These are phyloP conservation scores for Globisporangium echinulatum DNA, from an alignment of 352 stramenopile genomes.

Conservation along the genomic window DNA sequence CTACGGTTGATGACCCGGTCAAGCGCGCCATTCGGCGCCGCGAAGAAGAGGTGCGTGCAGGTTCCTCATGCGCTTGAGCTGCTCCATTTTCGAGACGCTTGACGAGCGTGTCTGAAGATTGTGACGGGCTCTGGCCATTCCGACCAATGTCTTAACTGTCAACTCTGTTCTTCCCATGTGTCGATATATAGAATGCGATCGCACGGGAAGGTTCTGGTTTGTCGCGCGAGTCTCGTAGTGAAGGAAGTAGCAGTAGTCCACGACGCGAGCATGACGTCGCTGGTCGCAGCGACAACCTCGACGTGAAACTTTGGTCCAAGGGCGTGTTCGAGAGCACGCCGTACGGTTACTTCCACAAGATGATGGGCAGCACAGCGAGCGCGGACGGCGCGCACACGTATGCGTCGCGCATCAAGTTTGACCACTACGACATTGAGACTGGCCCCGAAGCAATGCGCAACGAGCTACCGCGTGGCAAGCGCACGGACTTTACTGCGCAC, in stretches of 20 bases:
- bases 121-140: too few species aligned
- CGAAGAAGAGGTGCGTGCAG: slow-evolving; percentile 50
- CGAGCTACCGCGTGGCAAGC: slow-evolving; percentile 59
- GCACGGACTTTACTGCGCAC: slow-evolving; percentile 48
- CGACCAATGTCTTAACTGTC: too few species aligned
- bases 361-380: slow-evolving; percentile 52
- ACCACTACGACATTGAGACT: slow-evolving; percentile 67
- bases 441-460: slow-evolving; percentile 30
- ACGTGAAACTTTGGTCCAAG: slow-evolving; percentile 70
- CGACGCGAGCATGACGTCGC: slow-evolving; percentile 7
- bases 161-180: too few species aligned
- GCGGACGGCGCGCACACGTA: slow-evolving; percentile 43
- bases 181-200: slow-evolving; percentile 31
- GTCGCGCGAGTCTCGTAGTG: slow-evolving; percentile 13
- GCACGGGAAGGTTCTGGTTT: slow-evolving; percentile 36
- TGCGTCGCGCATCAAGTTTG: slow-evolving; percentile 54
- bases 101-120: too few species aligned
- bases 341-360: slow-evolving; percentile 83
- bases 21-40: slow-evolving; percentile 55
- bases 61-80: background rate
- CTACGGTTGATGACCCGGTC: slow-evolving; percentile 52
- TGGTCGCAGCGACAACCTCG: slow-evolving; percentile 57
- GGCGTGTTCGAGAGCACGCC: slow-evolving; percentile 72
- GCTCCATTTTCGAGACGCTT: background rate
- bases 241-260: background rate